A percentile compares a stretch with the other conserved stretches of the same genome.
Conservation (phyloP, 225 moss, liverwort and hornwort species). For the Ulota crispa region DNA sequence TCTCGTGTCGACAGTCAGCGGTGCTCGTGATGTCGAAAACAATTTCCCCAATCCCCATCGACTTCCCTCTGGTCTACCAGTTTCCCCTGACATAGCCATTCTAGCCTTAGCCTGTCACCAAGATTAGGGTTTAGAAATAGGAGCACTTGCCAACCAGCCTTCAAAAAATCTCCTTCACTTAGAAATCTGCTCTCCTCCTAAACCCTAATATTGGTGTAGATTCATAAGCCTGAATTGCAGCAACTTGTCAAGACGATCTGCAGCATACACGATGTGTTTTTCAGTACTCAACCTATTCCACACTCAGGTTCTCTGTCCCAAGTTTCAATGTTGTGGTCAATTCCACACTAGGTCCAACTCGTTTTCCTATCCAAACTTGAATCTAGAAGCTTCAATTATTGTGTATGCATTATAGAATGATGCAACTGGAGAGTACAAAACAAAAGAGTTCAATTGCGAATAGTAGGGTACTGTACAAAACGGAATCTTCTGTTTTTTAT, state of each 20-base stretch:
- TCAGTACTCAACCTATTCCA: background rate
- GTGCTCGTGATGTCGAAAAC: conserved; percentile 16
- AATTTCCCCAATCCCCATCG: conserved; percentile 31
- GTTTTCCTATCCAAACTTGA: background rate
- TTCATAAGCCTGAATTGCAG: background rate
- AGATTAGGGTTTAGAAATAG: no score
- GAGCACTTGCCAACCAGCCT: background rate
- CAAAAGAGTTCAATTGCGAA: background rate
- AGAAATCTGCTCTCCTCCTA: background rate
- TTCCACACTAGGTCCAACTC: background rate
- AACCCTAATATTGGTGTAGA: background rate
- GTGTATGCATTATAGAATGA: background rate
- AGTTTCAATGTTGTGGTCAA: background rate
- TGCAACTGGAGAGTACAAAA: background rate
- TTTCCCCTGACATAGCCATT: conserved; percentile 27
- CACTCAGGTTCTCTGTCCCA: background rate
- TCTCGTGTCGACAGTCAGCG: background rate
- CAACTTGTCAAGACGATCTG: background rate
- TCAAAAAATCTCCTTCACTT: background rate
- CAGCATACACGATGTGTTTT: background rate
- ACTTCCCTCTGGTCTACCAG: conserved; percentile 22
- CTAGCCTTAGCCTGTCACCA: no score
- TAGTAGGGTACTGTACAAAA: background rate
- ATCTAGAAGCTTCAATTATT: background rate
- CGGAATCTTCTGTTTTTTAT: background rate